A percentile compares a stretch with the other conserved stretches of the same genome.
These are phyloP conservation scores for Botrytis sinoallii DNA, from an alignment of 2,329 filamentous ascomycete species.

Conservation along the genomic window DNA sequence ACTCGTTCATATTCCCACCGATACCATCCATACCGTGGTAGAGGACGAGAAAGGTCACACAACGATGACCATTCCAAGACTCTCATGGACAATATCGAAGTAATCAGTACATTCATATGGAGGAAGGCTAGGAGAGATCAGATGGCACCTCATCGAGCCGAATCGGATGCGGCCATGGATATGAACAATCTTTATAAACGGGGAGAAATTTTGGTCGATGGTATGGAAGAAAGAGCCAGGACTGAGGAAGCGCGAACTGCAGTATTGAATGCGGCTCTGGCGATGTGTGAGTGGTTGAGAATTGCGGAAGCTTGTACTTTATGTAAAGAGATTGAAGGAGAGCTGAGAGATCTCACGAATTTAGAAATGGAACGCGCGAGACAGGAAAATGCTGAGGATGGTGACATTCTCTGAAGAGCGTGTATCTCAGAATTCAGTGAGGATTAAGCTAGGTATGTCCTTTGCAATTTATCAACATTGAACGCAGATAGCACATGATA, in stretches of 20 bases:
- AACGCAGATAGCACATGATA: background rate
- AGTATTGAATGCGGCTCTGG: slow-evolving; percentile 22
- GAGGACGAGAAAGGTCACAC: slow-evolving; percentile 3
- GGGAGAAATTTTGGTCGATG: slow-evolving; percentile 24
- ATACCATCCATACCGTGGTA: slow-evolving; percentile 20
- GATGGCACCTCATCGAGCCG: slow-evolving; percentile 27
- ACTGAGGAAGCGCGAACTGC: background rate
- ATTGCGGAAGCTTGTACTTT: slow-evolving; percentile 20
- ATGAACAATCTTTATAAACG: slow-evolving; percentile 29
- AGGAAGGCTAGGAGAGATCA: slow-evolving; percentile 26
- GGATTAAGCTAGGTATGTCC: background rate
- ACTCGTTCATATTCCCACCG: slow-evolving; percentile 10
- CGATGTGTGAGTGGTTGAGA: slow-evolving; percentile 25
- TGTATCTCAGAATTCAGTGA: background rate
- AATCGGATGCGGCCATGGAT: slow-evolving; percentile 22
- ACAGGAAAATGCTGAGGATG: background rate
- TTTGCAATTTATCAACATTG: background rate
- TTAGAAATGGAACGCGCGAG: background rate
- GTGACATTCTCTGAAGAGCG: background rate
- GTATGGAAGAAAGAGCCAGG: slow-evolving; percentile 20
- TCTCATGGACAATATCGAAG: slow-evolving; percentile 31
- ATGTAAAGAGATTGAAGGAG: slow-evolving; percentile 18
- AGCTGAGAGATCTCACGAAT: slow-evolving; percentile 21
- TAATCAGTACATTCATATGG: slow-evolving; percentile 28
- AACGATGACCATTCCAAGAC: slow-evolving; percentile 14